Conservation (phyloP, 192 early-diverging fungal genomes). For the Backusella parvicylindrica region DNA sequence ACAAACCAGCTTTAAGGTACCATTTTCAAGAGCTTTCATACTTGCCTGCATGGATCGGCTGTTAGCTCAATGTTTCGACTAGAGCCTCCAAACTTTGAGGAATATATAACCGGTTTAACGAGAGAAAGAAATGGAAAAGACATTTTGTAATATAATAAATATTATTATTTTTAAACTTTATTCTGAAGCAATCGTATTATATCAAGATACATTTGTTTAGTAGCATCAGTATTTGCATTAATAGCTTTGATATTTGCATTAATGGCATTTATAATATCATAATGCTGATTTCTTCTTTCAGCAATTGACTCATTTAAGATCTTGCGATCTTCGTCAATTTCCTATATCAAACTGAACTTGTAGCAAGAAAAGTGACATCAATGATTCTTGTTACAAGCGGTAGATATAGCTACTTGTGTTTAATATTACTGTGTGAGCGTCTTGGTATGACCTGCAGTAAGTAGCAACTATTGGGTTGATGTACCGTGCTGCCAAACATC, state of each 20-base stretch:
- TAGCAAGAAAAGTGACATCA: constrained; percentile 4
- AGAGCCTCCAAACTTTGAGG: neutral
- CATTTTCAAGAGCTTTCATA: neutral
- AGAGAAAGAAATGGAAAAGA: neutral
- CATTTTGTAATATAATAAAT: too few relatives aligned
- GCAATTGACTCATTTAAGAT: too few relatives aligned
- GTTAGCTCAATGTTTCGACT: neutral
- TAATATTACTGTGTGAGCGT: neutral
- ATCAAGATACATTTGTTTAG: too few relatives aligned
- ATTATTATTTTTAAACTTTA: too few relatives aligned
- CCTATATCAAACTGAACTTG: neutral
- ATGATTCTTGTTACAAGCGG: neutral
- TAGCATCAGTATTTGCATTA: too few relatives aligned
- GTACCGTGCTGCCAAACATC: constrained; percentile 9
- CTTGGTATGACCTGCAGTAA: neutral
- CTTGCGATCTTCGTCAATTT: too few relatives aligned
- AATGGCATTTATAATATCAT: too few relatives aligned
- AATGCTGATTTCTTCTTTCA: too few relatives aligned
- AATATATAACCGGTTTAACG: neutral
- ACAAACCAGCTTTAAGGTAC: neutral
- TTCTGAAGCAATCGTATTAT: too few relatives aligned
- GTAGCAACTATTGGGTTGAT: constrained; percentile 7
- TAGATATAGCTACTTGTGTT: constrained; percentile 7
- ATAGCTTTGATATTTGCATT: too few relatives aligned
- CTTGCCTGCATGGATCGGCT: neutral